These are phyloP conservation scores for Asparagopsis taxiformis DNA, from an alignment of 31 red algal species.

Conservation along the genomic window DNA sequence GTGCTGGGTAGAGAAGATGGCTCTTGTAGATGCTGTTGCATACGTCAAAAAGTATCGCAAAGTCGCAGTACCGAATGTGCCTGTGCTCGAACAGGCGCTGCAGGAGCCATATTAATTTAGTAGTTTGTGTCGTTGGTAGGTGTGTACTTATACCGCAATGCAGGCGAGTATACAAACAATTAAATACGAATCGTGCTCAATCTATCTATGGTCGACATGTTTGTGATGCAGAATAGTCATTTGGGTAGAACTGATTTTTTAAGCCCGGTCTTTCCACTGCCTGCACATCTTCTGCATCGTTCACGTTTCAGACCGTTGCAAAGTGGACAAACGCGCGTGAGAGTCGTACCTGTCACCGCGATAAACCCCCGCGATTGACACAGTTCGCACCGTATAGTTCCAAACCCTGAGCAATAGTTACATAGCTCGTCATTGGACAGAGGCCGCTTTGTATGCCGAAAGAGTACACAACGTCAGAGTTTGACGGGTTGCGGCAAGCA, in stretches of 20 bases:
- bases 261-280: constrained; percentile 31
- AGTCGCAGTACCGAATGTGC: constrained; percentile 84
- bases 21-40: constrained; percentile 64
- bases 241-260: no score
- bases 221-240: no score
- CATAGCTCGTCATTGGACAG: constrained; percentile 43
- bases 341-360: constrained; percentile 8
- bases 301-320: constrained; percentile 34
- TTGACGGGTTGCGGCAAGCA: background rate
- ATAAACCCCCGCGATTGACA: constrained; percentile 30
- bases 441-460: background rate
- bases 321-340: constrained; percentile 21
- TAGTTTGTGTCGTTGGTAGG: background rate
- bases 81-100: constrained; percentile 66
- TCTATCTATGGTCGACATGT: no score
- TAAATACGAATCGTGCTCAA: background rate
- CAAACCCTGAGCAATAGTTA: constrained; percentile 41
- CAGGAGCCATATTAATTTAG: constrained; percentile 27
- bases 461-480: background rate
- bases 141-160: background rate
- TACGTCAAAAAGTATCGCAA: constrained; percentile 72
- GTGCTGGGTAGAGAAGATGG: constrained; percentile 59
- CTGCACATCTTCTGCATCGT: constrained; percentile 32
- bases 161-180: background rate
- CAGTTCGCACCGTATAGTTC: constrained; percentile 42